These are phyloP conservation scores for Aspergillus incahuasiensis DNA, from an alignment of 495 filamentous ascomycete genomes.

Conservation along the genomic window DNA sequence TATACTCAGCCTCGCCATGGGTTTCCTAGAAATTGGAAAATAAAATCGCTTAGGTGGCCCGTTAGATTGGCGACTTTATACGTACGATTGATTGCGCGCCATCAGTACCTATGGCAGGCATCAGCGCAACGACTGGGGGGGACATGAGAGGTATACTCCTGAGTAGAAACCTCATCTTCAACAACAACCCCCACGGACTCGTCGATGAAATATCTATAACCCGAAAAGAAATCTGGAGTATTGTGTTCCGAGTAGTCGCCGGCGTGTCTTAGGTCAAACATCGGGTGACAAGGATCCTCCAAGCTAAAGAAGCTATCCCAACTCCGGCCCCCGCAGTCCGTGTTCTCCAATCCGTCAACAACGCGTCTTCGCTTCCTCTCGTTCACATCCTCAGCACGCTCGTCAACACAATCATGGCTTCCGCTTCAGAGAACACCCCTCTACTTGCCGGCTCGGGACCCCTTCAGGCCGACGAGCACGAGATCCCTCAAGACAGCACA, in stretches of 20 bases:
- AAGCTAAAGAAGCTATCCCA: background rate
- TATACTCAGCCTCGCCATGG: slow-evolving; percentile 35
- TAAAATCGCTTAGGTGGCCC: background rate
- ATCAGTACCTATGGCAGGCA: background rate
- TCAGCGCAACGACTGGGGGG: background rate
- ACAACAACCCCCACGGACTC: background rate
- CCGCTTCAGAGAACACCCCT: slow-evolving; percentile 2
- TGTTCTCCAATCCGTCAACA: background rate
- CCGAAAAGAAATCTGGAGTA: background rate
- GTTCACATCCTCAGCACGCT: background rate
- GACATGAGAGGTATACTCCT: background rate
- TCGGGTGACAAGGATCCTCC: background rate
- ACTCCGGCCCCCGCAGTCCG: background rate
- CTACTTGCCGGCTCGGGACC: background rate
- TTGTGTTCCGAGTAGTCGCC: background rate
- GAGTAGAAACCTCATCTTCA: background rate
- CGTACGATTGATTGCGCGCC: background rate
- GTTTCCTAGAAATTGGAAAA: slow-evolving; percentile 34
- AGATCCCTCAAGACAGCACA: background rate
- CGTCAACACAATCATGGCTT: background rate
- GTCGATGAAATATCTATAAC: background rate
- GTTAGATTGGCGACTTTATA: background rate
- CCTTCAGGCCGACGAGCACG: background rate
- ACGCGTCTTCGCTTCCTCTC: background rate
- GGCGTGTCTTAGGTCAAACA: background rate